Evolutionary conservation across 345 rosid genomes (phyloP).

Genomic region (Pelargonium nanum): DNA sequence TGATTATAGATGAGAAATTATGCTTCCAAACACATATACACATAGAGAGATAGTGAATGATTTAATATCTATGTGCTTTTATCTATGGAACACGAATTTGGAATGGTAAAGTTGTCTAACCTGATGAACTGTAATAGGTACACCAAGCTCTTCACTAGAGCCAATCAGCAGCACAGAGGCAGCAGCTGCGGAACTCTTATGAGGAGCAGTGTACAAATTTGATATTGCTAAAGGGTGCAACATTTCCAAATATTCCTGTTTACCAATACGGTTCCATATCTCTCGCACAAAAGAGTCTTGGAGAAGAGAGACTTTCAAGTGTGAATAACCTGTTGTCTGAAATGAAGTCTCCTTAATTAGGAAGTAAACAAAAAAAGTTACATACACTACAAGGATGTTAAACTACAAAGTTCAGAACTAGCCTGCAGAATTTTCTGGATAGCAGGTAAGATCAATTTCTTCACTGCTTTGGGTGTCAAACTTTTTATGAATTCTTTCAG

Average conservation of each 20-base stretch:
- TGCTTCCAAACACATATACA: conserved; percentile 3
- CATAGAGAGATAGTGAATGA: conserved; percentile 7
- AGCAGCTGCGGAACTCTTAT: conserved; percentile 72
- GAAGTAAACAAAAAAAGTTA: conserved; percentile 11
- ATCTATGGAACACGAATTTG: conserved; percentile 9
- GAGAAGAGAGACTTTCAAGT: conserved; percentile 79
- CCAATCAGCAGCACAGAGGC: conserved; percentile 85
- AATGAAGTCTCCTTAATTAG: conserved; percentile 20
- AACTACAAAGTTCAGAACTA: conserved; percentile 25
- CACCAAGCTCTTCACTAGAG: conserved; percentile 92
- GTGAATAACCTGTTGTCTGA: conserved; percentile 86
- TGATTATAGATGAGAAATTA: conserved; percentile 1
- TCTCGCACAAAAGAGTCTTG: conserved; percentile 88
- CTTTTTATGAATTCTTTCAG: conserved; percentile 69
- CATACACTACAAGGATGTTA: conserved; percentile 9
- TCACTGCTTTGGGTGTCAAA: conserved; percentile 56
- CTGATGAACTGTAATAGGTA: conserved; percentile 82
- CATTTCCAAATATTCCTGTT: conserved; percentile 61
- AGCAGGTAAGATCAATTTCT: conserved; percentile 58
- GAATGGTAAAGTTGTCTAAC: conserved; percentile 24
- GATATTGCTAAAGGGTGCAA: conserved; percentile 72
- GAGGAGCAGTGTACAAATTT: conserved; percentile 61
- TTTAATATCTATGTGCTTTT: conserved; percentile 5
- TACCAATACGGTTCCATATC: conserved; percentile 70
- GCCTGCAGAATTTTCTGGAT: conserved; percentile 89